Evolutionary conservation across 148 eudicot genomes (phyloP), one percentile per base, ranked within the genome.

Genomic region (Persicaria maculosa): DNA sequence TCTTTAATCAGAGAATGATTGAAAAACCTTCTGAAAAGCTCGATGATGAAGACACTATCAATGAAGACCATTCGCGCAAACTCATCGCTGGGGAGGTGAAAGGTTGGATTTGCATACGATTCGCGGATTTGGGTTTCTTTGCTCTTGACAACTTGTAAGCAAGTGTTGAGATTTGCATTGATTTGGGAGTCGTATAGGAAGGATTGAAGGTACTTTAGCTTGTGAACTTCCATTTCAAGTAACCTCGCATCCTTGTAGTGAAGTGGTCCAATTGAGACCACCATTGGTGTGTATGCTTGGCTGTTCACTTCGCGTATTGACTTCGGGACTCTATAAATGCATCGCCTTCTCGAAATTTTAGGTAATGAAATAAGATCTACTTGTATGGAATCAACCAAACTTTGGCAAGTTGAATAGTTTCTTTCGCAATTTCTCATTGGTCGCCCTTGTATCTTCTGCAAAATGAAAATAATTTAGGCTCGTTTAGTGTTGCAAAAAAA

Each of bases 21-120:
- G n/a, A n/a, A n/a, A n/a, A n/a, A n/a, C 73, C 82, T 81, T 31
- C 44, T 48, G 10, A 84, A 74, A 5, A 84, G 71, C 68, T 84
- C 87, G 58, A 84, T 81, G 74, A 84, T 79, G 20, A 84, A 84
- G n/a, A n/a, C n/a, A n/a, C n/a, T n/a, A n/a, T n/a, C n/a, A n/a
- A n/a, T n/a, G n/a, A n/a, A n/a, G n/a, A n/a, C n/a, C n/a, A n/a
- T n/a, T n/a, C n/a, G n/a, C n/a, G n/a, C n/a, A n/a, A n/a, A n/a
- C n/a, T n/a, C n/a, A n/a, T n/a, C n/a, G n/a, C n/a, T n/a, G n/a
- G n/a, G n/a, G n/a, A n/a, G n/a, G n/a, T n/a, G n/a, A n/a, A n/a
- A n/a, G n/a, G n/a, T n/a, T n/a, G n/a, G n/a, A n/a, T n/a, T n/a
- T n/a, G n/a, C n/a, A n/a, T n/a, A n/a, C n/a, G n/a, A n/a, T n/a